These are phyloP conservation scores for Ilyonectria mors-panacis DNA, from an alignment of 2,329 filamentous ascomycete species.

Conservation along the genomic window DNA sequence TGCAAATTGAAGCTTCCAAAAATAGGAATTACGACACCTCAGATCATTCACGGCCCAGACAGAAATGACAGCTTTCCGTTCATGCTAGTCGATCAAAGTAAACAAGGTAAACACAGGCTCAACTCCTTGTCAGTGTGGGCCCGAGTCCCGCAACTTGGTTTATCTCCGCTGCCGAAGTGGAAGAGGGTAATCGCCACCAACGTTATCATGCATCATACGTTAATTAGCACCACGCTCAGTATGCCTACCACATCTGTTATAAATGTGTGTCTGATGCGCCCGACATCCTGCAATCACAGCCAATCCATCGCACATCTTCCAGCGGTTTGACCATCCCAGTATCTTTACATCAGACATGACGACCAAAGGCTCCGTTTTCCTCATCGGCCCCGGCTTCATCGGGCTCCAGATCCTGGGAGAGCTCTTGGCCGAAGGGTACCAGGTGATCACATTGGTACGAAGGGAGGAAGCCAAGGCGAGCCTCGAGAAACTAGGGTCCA, in stretches of 20 bases:
- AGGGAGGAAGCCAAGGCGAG: background rate
- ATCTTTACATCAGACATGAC: background rate
- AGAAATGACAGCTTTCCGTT: no score
- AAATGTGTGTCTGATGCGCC: background rate
- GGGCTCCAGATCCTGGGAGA: slow-evolving; percentile 12
- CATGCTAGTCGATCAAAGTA: no score
- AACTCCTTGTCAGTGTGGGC: no score
- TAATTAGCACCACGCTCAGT: background rate
- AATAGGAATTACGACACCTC: no score
- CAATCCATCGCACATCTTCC: background rate
- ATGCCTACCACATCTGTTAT: background rate
- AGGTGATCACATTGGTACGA: slow-evolving; percentile 11
- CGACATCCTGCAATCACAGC: background rate
- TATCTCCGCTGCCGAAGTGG: no score
- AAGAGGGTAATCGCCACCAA: no score
- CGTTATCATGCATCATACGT: no score
- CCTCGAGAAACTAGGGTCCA: slow-evolving; percentile 8
- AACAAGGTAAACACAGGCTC: no score
- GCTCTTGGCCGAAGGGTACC: slow-evolving; percentile 7
- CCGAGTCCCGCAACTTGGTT: no score
- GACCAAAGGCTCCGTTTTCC: slow-evolving; percentile 5
- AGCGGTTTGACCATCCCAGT: background rate
- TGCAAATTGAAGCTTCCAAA: no score
- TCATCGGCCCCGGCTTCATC: slow-evolving; percentile 20
- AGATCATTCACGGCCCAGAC: no score